Evolutionary conservation across 768 basidiomycete species (phyloP), one percentile per base, ranked within the genome.

Genomic region (Pisolithus albus): DNA sequence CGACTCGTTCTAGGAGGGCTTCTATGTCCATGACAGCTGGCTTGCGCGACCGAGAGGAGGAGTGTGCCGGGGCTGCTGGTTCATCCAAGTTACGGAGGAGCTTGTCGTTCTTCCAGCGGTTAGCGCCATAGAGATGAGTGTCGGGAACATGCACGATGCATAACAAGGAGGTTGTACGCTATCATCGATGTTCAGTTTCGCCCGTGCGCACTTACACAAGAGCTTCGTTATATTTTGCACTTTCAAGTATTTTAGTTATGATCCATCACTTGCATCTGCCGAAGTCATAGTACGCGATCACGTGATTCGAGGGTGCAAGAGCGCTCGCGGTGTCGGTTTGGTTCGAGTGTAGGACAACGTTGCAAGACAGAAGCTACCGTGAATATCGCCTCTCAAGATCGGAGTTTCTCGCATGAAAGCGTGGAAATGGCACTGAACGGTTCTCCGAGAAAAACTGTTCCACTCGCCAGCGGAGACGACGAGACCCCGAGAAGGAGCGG

Each of bases 381-480:
- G 4, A 34, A 30, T 30, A 34, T 34, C 34, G 34, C 34, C 11
- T 34, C 34, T 34, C 11, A 24, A 15, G 19, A 43, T 43, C 42
- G 21, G 11, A 8, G 41, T 21, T 23, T 23, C 24, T 49, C 62
- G 50, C 46, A 64, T 61, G 65, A 55, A 50, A 28, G 18, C n/a
- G 19, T 46, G 30, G 30, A 28, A 45, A 88, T 88, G 86, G 79
- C 83, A 45, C 70, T 86, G 48, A 83, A 72, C 61, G 71, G 75
- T 23, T 86, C 87, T 34, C 88, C 88, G 40, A 75, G 88, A 52
- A 90, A 90, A 70, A 71, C 77, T 6, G 74, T 89, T 8, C 86
- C 88, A 37, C 74, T 90, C 30, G 77, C 86, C n/a, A 77, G 71
- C 59, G 86, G 84, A 41, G 82, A 87, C 54, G 83, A 82, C 58